phyloP scores from a whole-genome alignment of 306 rosid genomes.

The Ormosia emarginata region DNA sequence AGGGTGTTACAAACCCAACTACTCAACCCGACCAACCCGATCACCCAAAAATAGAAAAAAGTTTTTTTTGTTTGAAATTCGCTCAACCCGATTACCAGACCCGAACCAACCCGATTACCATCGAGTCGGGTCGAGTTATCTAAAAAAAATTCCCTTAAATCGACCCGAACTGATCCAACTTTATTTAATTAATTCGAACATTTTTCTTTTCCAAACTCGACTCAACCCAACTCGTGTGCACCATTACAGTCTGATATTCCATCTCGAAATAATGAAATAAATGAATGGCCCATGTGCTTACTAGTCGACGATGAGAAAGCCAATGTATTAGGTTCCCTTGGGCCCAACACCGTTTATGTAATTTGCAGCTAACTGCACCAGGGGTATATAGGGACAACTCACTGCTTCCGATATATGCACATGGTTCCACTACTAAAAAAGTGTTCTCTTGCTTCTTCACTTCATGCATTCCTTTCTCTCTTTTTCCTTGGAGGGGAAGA shows the following conservation, averaged over 20 bases:
- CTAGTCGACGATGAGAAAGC: conserved; percentile 13
- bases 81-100: too few species aligned
- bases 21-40: too few species aligned
- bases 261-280: background rate
- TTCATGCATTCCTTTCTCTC: background rate
- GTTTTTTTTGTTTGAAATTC: too few species aligned
- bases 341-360: conserved; percentile 37
- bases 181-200: too few species aligned
- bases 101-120: too few species aligned
- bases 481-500: background rate
- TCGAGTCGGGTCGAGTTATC: too few species aligned
- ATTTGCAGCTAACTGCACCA: conserved; percentile 8
- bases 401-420: conserved; percentile 37
- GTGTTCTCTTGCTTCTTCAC: background rate
- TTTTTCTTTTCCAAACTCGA: too few species aligned
- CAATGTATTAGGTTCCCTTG: conserved; percentile 33
- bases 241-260: conserved; percentile 15
- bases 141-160: too few species aligned
- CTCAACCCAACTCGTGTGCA: too few species aligned
- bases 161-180: too few species aligned
- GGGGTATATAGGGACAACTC: conserved; percentile 35
- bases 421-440: conserved; percentile 24
- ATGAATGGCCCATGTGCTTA: conserved; percentile 32
- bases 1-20: too few species aligned
- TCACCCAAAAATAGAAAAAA: too few species aligned